Percentiles rank a stretch among this genome's conserved stretches.
phyloP scores from a whole-genome alignment of 73 alveolate genomes.

The Durusdinium trenchii region DNA sequence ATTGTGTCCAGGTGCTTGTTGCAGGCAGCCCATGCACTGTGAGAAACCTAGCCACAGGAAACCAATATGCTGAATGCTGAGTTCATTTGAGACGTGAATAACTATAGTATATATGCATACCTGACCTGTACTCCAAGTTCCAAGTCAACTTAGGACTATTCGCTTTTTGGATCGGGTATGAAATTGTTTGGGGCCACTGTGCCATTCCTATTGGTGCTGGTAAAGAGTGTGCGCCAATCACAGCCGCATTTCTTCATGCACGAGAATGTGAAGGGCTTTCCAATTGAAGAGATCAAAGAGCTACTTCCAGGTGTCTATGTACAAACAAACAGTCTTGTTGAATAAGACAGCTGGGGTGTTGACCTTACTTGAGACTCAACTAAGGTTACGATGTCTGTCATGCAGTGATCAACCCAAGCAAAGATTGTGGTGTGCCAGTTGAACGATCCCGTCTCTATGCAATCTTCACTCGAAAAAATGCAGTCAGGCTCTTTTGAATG shows the following conservation, averaged over 20 bases:
- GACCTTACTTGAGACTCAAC: too few species aligned
- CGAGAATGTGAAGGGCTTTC: neutral
- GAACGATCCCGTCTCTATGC: constrained; percentile 4
- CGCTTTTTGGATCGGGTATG: neutral
- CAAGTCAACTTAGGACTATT: neutral
- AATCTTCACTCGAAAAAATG: neutral
- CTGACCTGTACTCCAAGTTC: neutral
- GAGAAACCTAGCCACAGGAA: neutral
- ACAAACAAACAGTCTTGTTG: neutral
- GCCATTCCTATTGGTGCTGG: neutral
- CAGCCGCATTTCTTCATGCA: constrained; percentile 23
- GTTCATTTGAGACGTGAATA: neutral
- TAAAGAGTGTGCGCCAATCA: neutral
- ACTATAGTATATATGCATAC: too few species aligned
- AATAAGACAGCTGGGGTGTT: neutral
- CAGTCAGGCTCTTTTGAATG: neutral
- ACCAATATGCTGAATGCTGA: neutral
- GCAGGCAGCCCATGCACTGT: constrained; percentile 10
- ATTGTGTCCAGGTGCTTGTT: neutral
- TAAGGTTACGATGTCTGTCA: neutral
- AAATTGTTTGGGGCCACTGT: neutral
- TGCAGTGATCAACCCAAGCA: neutral
- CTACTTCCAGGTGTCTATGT: neutral
- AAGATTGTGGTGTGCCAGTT: neutral
- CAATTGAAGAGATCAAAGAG: neutral